Conservation (phyloP, 2,329 filamentous ascomycete species). For the Aureobasidium lini region DNA sequence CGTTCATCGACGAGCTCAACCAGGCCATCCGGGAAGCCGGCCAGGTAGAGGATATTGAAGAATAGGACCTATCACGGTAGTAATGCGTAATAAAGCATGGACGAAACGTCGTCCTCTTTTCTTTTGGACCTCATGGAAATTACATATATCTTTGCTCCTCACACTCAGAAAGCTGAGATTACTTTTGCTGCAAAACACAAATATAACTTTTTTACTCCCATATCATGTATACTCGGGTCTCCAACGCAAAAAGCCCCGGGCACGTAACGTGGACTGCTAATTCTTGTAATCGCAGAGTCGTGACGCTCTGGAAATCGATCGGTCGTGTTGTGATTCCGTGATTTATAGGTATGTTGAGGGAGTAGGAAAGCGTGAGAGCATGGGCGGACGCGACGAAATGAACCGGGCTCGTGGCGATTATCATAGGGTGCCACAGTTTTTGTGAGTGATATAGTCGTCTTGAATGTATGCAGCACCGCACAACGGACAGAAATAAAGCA, state of each 20-base stretch:
- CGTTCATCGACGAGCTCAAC: background rate
- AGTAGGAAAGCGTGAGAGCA: no score
- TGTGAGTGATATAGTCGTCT: no score
- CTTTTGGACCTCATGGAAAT: no score
- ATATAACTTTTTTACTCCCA: background rate
- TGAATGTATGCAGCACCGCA: no score
- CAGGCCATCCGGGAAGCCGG: background rate
- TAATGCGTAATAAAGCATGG: no score
- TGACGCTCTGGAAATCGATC: background rate
- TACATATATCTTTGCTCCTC: background rate
- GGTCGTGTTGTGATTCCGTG: background rate
- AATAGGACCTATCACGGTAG: background rate
- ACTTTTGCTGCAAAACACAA: background rate
- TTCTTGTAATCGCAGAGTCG: background rate
- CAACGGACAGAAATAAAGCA: no score
- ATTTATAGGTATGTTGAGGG: background rate
- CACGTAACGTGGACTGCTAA: background rate
- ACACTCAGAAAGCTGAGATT: background rate
- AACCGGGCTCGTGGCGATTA: no score
- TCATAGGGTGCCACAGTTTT: no score
- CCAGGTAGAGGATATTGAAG: background rate
- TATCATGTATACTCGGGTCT: background rate
- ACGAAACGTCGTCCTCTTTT: no score
- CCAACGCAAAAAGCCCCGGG: background rate
- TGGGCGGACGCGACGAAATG: no score